Conservation (phyloP, 2,329 filamentous ascomycete species). For the Hirsutella thompsonii region DNA sequence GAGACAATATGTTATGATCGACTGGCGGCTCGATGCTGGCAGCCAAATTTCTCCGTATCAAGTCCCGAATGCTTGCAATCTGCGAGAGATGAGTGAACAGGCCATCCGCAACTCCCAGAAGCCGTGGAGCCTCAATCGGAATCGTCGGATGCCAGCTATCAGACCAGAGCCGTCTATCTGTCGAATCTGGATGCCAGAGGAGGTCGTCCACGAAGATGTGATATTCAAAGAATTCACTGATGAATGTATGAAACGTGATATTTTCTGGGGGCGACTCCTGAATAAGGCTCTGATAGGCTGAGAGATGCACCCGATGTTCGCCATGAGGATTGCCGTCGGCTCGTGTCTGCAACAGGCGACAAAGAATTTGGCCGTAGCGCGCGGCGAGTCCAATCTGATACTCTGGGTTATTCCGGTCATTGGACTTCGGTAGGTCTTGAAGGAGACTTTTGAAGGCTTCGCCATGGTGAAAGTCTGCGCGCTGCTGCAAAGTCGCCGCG, state of each 20-base stretch:
- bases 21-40: conserved; percentile 52
- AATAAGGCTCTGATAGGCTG: conserved; percentile 64
- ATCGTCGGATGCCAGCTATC: conserved; percentile 29
- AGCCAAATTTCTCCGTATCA: conserved; percentile 55
- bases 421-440: conserved; percentile 28
- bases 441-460: conserved; percentile 40
- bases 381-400: conserved; percentile 37
- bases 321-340: conserved; percentile 45
- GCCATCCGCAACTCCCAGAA: conserved; percentile 73
- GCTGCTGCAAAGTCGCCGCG: conserved; percentile 30
- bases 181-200: conserved; percentile 32
- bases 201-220: conserved; percentile 57
- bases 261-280: conserved; percentile 45
- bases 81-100: conserved; percentile 67
- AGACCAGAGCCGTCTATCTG: conserved; percentile 23
- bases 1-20: conserved; percentile 59
- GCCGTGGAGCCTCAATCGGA: conserved; percentile 34
- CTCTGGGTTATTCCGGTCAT: conserved; percentile 28
- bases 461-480: conserved; percentile 43
- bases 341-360: conserved; percentile 43
- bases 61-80: conserved; percentile 65
- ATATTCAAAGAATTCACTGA: conserved; percentile 76
- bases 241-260: conserved; percentile 49
- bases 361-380: conserved; percentile 51
- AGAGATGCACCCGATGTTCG: conserved; percentile 68